Evolutionary conservation across 2,329 filamentous ascomycete genomes (phyloP).

Genomic region (Apiospora rasikravindrae): DNA sequence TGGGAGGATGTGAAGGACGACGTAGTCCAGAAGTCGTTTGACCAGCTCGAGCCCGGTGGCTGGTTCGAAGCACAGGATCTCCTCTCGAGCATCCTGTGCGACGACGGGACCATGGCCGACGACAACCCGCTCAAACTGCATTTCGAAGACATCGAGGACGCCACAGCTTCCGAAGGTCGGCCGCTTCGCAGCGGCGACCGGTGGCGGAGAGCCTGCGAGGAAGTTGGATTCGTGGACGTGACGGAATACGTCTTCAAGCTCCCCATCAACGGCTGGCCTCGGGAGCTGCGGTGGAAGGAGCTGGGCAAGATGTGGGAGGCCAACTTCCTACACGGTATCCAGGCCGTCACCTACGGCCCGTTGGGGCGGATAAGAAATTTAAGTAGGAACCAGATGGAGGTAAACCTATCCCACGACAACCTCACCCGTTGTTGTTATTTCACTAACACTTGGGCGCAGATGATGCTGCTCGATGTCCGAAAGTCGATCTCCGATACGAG

Average conservation of each 20-base stretch:
- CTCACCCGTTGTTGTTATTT: neutral
- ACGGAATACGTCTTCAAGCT: conserved; percentile 58
- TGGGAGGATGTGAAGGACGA: conserved; percentile 55
- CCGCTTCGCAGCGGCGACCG: conserved; percentile 42
- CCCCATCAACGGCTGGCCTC: conserved; percentile 60
- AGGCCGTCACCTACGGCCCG: conserved; percentile 49
- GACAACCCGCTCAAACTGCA: conserved; percentile 47
- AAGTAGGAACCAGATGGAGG: conserved; percentile 55
- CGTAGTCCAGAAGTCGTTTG: conserved; percentile 57
- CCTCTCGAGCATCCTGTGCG: conserved; percentile 44
- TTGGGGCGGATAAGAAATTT: conserved; percentile 48
- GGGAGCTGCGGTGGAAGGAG: conserved; percentile 48
- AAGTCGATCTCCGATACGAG: conserved; percentile 51
- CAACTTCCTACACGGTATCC: conserved; percentile 49
- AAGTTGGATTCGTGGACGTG: conserved; percentile 61
- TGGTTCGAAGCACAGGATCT: conserved; percentile 61
- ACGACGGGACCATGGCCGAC: conserved; percentile 50
- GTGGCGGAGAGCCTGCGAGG: conserved; percentile 45
- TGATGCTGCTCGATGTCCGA: conserved; percentile 55
- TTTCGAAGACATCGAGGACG: conserved; percentile 46
- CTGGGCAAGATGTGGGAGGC: conserved; percentile 52
- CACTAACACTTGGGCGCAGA: conserved; percentile 36
- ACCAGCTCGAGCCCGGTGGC: conserved; percentile 55
- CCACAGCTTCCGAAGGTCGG: conserved; percentile 44
- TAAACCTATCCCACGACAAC: conserved; percentile 30